Evolutionary conservation across 352 stramenopile genomes (phyloP).

Genomic region (Elongisporangium undulatum): DNA sequence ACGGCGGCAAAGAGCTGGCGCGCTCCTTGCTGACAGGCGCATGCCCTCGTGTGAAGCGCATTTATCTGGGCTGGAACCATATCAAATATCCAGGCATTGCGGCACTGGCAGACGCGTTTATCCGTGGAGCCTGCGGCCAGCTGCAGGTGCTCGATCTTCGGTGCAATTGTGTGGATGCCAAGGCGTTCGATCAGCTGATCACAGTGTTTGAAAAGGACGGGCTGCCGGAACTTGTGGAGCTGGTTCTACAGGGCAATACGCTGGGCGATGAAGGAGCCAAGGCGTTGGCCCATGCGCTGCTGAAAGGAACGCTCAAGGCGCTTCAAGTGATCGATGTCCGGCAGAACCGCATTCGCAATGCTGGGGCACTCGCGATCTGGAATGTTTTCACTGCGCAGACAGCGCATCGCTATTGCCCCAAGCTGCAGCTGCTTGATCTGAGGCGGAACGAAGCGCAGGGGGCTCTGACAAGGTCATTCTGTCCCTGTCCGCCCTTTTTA

Average conservation of each 20-base stretch:
- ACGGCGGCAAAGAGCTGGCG: slow-evolving; percentile 47
- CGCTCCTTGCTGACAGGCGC: slow-evolving; percentile 59
- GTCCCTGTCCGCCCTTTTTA: slow-evolving; percentile 45
- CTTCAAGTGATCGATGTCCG: slow-evolving; percentile 49
- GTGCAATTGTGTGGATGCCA: slow-evolving; percentile 56
- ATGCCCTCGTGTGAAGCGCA: slow-evolving; percentile 48
- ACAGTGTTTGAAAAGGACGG: slow-evolving; percentile 39
- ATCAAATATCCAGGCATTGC: slow-evolving; percentile 53
- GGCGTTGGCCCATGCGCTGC: slow-evolving; percentile 45
- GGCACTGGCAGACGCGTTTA: slow-evolving; percentile 48
- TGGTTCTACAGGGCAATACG: slow-evolving; percentile 53
- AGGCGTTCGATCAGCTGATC: slow-evolving; percentile 30
- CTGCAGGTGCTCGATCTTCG: slow-evolving; percentile 58
- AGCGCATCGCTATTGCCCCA: slow-evolving; percentile 44
- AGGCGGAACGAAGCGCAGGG: slow-evolving; percentile 52
- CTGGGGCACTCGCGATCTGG: slow-evolving; percentile 53
- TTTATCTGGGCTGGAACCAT: slow-evolving; percentile 64
- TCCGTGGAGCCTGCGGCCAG: slow-evolving; percentile 43
- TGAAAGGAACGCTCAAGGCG: slow-evolving; percentile 36
- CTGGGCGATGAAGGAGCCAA: slow-evolving; percentile 58
- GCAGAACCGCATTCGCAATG: slow-evolving; percentile 63
- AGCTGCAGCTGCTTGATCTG: slow-evolving; percentile 60
- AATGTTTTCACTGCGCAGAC: slow-evolving; percentile 61
- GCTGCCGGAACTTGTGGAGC: slow-evolving; percentile 41
- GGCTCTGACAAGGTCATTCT: slow-evolving; percentile 44